Percentiles rank a stretch among this genome's conserved stretches.
Evolutionary conservation across 176 grass and related monocot species (phyloP).

Genomic region (Avena sativa): DNA sequence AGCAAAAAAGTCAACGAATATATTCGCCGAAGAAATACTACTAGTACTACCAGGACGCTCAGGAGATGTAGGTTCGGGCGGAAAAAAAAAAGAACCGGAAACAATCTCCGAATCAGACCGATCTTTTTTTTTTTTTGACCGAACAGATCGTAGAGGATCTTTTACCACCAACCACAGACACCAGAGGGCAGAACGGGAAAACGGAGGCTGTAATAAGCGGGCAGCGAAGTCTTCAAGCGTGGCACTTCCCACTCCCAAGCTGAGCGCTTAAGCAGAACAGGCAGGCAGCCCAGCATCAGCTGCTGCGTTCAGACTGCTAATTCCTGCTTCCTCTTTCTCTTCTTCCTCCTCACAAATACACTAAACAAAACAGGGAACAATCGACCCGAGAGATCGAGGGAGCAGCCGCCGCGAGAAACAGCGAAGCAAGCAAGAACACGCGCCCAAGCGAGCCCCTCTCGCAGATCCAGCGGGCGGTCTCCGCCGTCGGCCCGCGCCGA

Average conservation of each 20-base stretch:
- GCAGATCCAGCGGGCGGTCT: conserved; percentile 41
- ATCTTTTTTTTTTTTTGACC: not conserved
- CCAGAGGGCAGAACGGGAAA: conserved; percentile 13
- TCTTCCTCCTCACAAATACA: conserved; percentile 42
- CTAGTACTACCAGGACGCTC: not conserved
- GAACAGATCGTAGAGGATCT: not conserved
- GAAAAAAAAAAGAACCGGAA: not conserved
- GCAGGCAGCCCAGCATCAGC: conserved; percentile 14
- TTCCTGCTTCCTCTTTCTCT: not conserved
- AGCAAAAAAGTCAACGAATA: not conserved
- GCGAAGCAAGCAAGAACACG: not conserved
- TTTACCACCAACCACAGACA: not conserved
- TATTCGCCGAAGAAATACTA: not conserved
- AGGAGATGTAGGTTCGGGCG: not conserved
- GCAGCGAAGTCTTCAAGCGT: not conserved
- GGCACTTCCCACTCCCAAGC: not conserved
- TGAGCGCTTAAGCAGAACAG: conserved; percentile 18
- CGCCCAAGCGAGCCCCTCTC: not conserved
- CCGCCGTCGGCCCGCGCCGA: not conserved
- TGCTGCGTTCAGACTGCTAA: conserved; percentile 48
- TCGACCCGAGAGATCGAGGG: not conserved
- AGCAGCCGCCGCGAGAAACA: conserved; percentile 5
- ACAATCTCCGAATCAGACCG: not conserved
- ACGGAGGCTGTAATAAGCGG: not conserved
- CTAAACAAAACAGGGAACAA: conserved; percentile 49